Conservation (phyloP, 768 basidiomycete species). For the Pleurotus djamor region DNA sequence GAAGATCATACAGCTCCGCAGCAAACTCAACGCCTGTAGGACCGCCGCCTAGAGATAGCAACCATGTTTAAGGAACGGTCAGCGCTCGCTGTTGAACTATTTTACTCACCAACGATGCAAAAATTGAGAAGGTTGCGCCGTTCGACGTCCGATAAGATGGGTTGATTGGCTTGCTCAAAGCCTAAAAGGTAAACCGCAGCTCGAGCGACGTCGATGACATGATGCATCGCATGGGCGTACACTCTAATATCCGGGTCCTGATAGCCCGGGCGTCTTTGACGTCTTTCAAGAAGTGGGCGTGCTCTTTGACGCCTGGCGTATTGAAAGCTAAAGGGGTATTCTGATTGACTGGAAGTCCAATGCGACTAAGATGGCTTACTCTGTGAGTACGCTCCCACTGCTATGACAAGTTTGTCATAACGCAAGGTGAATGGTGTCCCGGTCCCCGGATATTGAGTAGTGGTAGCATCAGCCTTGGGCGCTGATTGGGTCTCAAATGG, state of each 20-base stretch:
- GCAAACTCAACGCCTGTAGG: constrained; percentile 84
- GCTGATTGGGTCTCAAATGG: constrained; percentile 21
- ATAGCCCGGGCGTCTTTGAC: constrained; percentile 74
- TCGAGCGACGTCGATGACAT: not conserved
- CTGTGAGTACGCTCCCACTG: constrained; percentile 84
- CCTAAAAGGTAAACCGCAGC: constrained; percentile 29
- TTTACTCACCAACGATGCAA: constrained; percentile 72
- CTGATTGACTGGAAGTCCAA: constrained; percentile 5
- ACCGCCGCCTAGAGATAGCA: constrained; percentile 52
- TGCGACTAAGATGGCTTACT: constrained; percentile 43
- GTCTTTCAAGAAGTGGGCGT: constrained; percentile 82
- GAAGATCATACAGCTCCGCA: constrained; percentile 78
- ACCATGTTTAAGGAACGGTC: not conserved
- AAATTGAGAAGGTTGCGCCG: constrained; percentile 79
- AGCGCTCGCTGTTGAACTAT: constrained; percentile 1
- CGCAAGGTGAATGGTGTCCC: constrained; percentile 50
- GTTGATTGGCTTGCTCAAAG: constrained; percentile 87
- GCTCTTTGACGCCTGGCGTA: constrained; percentile 76
- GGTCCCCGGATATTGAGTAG: constrained; percentile 14
- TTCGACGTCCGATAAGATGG: constrained; percentile 71
- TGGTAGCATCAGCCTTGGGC: constrained; percentile 9
- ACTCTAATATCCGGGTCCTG: constrained; percentile 71
- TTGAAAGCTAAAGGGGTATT: constrained; percentile 42
- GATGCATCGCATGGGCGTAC: constrained; percentile 25
- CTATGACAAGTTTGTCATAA: constrained; percentile 83